Conservation (phyloP, 139 green algal species). For the Nannochloris sp. region DNA sequence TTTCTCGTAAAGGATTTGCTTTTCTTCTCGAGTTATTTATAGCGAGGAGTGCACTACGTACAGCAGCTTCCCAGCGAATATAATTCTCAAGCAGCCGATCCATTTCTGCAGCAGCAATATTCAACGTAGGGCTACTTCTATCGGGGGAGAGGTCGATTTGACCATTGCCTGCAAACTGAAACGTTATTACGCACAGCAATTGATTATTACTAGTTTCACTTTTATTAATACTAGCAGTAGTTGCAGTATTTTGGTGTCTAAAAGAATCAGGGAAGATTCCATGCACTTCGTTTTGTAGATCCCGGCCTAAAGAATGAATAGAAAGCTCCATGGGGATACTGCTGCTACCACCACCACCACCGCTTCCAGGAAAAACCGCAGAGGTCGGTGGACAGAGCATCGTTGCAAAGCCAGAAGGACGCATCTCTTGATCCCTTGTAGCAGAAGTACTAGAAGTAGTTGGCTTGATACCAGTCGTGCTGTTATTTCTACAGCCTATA, state of each 20-base stretch:
- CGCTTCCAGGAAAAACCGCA: no score
- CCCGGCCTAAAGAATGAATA: constrained; percentile 16
- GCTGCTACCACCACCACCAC: no score
- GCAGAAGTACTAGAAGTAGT: no score
- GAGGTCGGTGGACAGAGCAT: no score
- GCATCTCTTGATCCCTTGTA: background rate
- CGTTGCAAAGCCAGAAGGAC: background rate
- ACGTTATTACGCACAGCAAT: constrained; percentile 9
- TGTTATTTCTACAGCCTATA: no score
- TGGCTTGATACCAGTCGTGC: no score
- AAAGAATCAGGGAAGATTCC: constrained; percentile 26
- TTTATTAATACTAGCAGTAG: no score
- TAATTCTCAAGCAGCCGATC: constrained; percentile 40
- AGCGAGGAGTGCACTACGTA: constrained; percentile 1
- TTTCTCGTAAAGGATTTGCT: no score
- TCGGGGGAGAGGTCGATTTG: constrained; percentile 10
- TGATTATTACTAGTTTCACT: no score
- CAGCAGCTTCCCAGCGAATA: constrained; percentile 22
- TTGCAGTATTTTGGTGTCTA: background rate
- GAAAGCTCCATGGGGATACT: constrained; percentile 24
- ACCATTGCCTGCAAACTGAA: constrained; percentile 23
- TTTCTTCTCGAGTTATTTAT: background rate
- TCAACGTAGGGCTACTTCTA: constrained; percentile 4
- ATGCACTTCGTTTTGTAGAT: constrained; percentile 6
- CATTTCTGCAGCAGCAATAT: constrained; percentile 30